phyloP scores from a whole-genome alignment of 2,329 filamentous ascomycete species.

The Xylaria sp. region DNA sequence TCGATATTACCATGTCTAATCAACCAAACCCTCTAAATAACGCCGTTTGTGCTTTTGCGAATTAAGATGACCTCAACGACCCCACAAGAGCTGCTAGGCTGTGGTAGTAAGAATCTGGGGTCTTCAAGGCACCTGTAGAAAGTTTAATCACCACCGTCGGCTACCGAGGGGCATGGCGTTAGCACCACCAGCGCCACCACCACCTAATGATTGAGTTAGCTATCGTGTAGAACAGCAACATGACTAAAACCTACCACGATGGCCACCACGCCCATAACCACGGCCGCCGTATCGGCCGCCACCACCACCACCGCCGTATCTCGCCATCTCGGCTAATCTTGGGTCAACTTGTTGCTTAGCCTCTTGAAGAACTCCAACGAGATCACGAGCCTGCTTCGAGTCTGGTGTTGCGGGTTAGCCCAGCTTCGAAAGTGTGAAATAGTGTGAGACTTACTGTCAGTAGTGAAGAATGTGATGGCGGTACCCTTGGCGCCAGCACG shows the following conservation, averaged over 20 bases:
- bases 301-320: constrained; percentile 87
- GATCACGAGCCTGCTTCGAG: constrained; percentile 95
- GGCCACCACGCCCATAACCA: constrained; percentile 71
- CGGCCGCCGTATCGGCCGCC: constrained; percentile 76
- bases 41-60: constrained; percentile 51
- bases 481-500: constrained; percentile 94
- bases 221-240: constrained; percentile 13
- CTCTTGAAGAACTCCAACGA: constrained; percentile 91
- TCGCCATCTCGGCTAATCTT: constrained; percentile 93
- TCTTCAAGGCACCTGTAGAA: constrained; percentile 21
- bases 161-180: constrained; percentile 51
- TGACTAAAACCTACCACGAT: constrained; percentile 45
- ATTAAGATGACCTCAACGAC: constrained; percentile 38
- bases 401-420: constrained; percentile 66
- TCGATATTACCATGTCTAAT: constrained; percentile 50
- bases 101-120: constrained; percentile 27
- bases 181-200: constrained; percentile 56
- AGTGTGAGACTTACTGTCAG: constrained; percentile 79
- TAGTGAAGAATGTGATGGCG: constrained; percentile 98
- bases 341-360: constrained; percentile 99
- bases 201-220: constrained; percentile 49
- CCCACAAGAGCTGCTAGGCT: constrained; percentile 28
- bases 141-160: constrained; percentile 49
- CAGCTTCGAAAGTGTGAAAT: neutral
- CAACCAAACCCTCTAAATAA: constrained; percentile 50